Conservation (phyloP, 139 green algal genomes). For the Astrephomene gubernaculifera region DNA sequence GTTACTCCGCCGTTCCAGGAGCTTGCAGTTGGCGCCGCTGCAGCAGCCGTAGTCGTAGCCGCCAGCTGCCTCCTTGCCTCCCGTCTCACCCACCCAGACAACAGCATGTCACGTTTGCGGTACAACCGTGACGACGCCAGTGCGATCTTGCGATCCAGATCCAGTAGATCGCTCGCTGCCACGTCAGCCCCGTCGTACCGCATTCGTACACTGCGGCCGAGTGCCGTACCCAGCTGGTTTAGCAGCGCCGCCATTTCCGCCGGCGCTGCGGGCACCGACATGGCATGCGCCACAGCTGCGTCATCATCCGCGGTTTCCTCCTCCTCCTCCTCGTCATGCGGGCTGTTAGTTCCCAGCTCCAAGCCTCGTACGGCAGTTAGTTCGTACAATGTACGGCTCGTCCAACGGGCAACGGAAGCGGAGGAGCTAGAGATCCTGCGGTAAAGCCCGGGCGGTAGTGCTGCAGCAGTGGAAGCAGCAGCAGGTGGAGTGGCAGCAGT, state of each 20-base stretch:
- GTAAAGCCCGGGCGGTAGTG: neutral
- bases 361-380: neutral
- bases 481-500: no score
- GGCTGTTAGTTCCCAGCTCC: no score
- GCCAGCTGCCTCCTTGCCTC: slow-evolving; percentile 33
- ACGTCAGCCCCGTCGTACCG: slow-evolving; percentile 25
- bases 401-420: neutral
- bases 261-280: neutral
- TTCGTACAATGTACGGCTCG: slow-evolving; percentile 15
- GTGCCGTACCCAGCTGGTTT: slow-evolving; percentile 15
- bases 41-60: neutral
- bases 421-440: slow-evolving; percentile 2
- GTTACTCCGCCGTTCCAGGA: no score
- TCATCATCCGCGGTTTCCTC: slow-evolving; percentile 10
- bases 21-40: no score
- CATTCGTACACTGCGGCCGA: slow-evolving; percentile 19
- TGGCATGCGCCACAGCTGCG: neutral
- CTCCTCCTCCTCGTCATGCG: neutral
- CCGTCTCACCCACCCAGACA: slow-evolving; percentile 8
- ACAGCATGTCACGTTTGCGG: slow-evolving; percentile 7
- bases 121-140: slow-evolving; percentile 26
- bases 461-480: no score
- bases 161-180: slow-evolving; percentile 15
- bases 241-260: slow-evolving; percentile 30
- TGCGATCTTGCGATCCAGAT: slow-evolving; percentile 41